Base-by-base conservation (phyloP, 805 yeast genomes). In the Ogataea glucozyma region DNA sequence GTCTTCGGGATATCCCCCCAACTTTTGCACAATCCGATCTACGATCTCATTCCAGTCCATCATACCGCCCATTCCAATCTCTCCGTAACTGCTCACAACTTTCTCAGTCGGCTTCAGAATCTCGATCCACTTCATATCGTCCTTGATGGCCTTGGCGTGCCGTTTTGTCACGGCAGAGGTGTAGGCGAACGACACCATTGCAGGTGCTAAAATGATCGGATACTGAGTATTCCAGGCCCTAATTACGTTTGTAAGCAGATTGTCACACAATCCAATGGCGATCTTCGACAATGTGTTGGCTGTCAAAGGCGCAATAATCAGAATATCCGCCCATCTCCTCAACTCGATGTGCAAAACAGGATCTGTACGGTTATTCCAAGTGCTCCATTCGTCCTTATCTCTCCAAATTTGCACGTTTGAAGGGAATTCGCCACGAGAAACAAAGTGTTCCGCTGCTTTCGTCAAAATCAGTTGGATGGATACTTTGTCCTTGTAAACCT, bases 1-100 rank as follows among this genome's bases (percentile, higher is more conserved):
- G 3, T 72, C 79, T 6, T 76, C 78, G 1, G 66, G 69, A 40
- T 62, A 63, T 0, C 82, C 81, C 4, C 82, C 82, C 44, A 76
- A 52, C 51, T 76, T 77, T 52, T 71, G 57, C 3, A 76, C 81
- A 36, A 78, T 69, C 48, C 65, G 70, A 52, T 76, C 78, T 27
- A 78, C 83, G 41, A 78, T 70, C 54, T 78, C 83, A 56, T 78
- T 78, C 76, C 79, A 77, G 51, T 78, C 83, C 81, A 77, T 77
- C 83, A 78, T 78, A 41, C 83, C 83, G 11, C 83, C 83, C 81
- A 78, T 75, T 13, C 83, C 83, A 41, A 78, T 78, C 49, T 78
- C 83, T 42, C 83, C 83, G 70, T 58, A 57, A 35, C 54, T 75
- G 65, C 44, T 81, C 71, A 46, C 73, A 10, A 78, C 81, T 49